These are phyloP conservation scores for Cytidiella melzeri DNA, from an alignment of 768 basidiomycete species.

Conservation along the genomic window DNA sequence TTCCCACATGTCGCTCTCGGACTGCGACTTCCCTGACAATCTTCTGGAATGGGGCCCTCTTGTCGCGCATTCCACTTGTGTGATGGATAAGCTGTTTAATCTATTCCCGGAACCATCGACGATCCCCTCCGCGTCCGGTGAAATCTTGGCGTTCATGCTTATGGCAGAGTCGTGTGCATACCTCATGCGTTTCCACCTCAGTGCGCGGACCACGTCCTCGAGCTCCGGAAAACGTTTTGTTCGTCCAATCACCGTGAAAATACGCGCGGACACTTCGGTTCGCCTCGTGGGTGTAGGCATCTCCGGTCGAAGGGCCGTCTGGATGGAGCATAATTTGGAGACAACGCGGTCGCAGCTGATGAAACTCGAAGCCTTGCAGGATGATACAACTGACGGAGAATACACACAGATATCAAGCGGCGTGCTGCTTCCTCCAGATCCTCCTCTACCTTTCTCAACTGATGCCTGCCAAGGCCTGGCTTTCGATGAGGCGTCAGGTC, in stretches of 20 bases:
- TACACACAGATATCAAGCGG: slow-evolving; percentile 20
- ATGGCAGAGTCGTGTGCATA: not conserved
- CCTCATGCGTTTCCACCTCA: not conserved
- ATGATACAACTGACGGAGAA: not conserved
- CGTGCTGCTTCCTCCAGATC: slow-evolving; percentile 38
- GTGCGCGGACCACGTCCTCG: slow-evolving; percentile 1
- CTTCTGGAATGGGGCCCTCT: slow-evolving; percentile 14
- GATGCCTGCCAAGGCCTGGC: slow-evolving; percentile 39
- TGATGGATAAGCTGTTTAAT: slow-evolving; percentile 8
- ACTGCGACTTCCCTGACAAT: not conserved
- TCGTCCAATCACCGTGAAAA: no score
- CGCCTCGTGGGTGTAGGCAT: slow-evolving; percentile 25
- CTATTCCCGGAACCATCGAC: not conserved
- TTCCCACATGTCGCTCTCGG: not conserved
- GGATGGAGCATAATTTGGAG: slow-evolving; percentile 47
- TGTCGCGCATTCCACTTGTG: slow-evolving; percentile 12
- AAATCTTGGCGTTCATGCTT: slow-evolving; percentile 13
- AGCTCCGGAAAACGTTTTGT: no score
- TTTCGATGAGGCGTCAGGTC: slow-evolving; percentile 52
- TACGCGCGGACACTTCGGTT: slow-evolving; percentile 19
- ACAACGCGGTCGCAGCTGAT: slow-evolving; percentile 42
- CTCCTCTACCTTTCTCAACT: slow-evolving; percentile 47
- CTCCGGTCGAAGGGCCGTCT: slow-evolving; percentile 43
- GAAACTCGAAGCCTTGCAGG: slow-evolving; percentile 33
- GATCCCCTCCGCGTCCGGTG: slow-evolving; percentile 15